Evolutionary conservation across 345 rosid species (phyloP), one percentile per base, ranked within the genome.

Genomic region (Citropsis articulata): DNA sequence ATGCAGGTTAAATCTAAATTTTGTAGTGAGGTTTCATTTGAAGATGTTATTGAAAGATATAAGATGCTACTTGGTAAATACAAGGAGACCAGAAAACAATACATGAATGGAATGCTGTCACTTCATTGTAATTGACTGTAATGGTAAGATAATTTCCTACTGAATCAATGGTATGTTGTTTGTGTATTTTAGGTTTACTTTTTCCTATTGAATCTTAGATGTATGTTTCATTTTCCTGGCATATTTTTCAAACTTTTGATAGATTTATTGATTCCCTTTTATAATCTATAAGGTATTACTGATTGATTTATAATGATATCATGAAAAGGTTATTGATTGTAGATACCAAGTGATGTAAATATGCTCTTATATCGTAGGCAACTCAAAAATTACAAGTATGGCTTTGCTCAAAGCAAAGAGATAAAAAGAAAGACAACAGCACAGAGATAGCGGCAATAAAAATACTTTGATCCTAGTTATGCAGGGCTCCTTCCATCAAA

Each of bases 81-180:
- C 64, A 86, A 80, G 86, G 84, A 73, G 69, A 81, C 78, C 31
- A 87, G 90, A 77, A 87, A 81, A 77, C 89, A 86, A 78, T 90
- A 90, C 72, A 77, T 66, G 69, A 86, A 86, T 55, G 90, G 94
- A 77, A 87, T 90, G 91, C 83, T 87, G 19, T 81, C 91, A 0
- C 84, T 89, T 55, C 94, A 87, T 70, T 45, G 50, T 66, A 69
- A 69, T 48, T 82, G 71, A 83, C 31, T 33, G 53, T 48, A 75
- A 14, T 31, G 5, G 28, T 14, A 71, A 50, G 27, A 30, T 27
- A 48, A n/a, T 33, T 27, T 25, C 18, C 33, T 30, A 6, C 27
- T 31, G 62, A 53, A 4, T 55, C 40, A 4, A 4, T 53, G 33
- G 1, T 69, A 7, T 35, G 5, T 71, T 71, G 18, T 22, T 55